Evolutionary conservation across 2,329 filamentous ascomycete genomes (phyloP).

Genomic region (Fusarium setosum): DNA sequence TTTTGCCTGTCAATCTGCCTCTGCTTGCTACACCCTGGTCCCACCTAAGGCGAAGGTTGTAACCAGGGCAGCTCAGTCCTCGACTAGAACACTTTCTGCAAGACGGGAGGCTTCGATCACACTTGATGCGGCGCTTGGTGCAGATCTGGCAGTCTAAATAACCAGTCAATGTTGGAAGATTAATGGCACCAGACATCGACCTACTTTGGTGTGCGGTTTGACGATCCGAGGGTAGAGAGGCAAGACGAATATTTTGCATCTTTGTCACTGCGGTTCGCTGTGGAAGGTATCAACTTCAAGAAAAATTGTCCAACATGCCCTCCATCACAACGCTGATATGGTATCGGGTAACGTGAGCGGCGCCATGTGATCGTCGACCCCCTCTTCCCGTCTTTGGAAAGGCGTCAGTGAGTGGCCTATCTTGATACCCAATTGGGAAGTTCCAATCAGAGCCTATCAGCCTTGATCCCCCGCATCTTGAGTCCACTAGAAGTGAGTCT

Average conservation of each 20-base stretch:
- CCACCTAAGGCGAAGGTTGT: not conserved
- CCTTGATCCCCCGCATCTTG: too few relatives aligned
- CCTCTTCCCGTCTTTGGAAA: too few relatives aligned
- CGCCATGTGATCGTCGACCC: not conserved
- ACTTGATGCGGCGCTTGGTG: constrained; percentile 1
- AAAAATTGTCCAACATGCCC: too few relatives aligned
- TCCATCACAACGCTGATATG: too few relatives aligned
- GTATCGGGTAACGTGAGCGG: not conserved
- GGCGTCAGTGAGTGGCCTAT: not conserved
- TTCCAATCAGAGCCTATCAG: too few relatives aligned
- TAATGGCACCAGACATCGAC: not conserved
- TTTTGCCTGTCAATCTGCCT: not conserved
- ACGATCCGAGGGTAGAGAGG: not conserved
- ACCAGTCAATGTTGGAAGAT: not conserved
- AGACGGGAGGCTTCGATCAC: not conserved
- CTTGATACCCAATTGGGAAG: not conserved
- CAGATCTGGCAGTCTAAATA: not conserved
- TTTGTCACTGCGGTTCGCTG: not conserved
- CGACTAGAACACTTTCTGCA: not conserved
- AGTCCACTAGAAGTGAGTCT: too few relatives aligned
- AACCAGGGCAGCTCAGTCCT: constrained; percentile 1
- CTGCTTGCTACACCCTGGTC: constrained; percentile 6
- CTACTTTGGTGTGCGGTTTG: not conserved
- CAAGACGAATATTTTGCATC: constrained; percentile 4
- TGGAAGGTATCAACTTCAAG: too few relatives aligned